Evolutionary conservation across 164 flowering plant genomes (phyloP), one percentile per base, ranked within the genome.

Genomic region (Chimonanthus salicifolius): DNA sequence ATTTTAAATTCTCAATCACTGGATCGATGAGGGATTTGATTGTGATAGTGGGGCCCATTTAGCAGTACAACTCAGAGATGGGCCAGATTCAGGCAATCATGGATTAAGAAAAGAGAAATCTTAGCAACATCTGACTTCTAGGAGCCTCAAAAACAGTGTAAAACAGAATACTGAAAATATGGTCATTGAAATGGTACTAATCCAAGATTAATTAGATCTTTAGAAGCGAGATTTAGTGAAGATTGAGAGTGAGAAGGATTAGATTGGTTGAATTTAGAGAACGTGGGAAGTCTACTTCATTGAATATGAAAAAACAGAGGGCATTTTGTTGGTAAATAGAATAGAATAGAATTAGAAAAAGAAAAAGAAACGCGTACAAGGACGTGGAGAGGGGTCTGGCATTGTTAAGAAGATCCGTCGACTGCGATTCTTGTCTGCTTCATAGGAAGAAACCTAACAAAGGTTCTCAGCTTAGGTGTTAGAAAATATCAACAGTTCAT

Each of bases 61-160:
- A 70, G 63, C 7, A 74, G 58, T 51, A 86, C 89, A 86, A 78
- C 86, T 83, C 78, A 85, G 64, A 72, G 70, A 20, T 21, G 63
- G 79, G 64, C 81, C 82, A 80, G 74, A 64, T 83, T 78, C 86
- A 80, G 76, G 80, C 77, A 75, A 74, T 78, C 45, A 79, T 80
- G 8, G 73, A 45, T 60, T 13, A 60, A 64, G 45, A 50, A 5
- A 71, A 20, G 44, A 68, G 18, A 16, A n/a, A 47, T 49, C 54
- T n/a, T 47, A 18, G 47, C 16, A 48, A 49, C 54, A 68, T 48
- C 33, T 58, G 73, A 45, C 73, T 60, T 60, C 45, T 10, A 54
- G 66, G 44, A 65, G 46, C 49, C 13, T 13, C 16, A 9, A 66
- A 8, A 10, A 13, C 68, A 44, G 46, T 9, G 68, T 45, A 54